Evolutionary conservation across 73 alveolate species (phyloP), one percentile per base, ranked within the genome.

Genomic region (Diophrys sp.): DNA sequence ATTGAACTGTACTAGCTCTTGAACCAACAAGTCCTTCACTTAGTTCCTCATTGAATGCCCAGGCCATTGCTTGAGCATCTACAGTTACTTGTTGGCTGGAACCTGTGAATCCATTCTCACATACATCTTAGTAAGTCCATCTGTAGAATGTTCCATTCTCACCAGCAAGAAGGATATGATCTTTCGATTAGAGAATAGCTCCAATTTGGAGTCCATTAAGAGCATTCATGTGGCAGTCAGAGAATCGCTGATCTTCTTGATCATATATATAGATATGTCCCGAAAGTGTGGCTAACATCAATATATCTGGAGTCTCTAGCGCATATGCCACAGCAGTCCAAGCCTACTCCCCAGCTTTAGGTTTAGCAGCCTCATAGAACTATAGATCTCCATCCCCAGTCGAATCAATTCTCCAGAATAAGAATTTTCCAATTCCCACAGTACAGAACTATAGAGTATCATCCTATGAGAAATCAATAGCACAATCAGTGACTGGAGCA

Each of bases 11-110:
- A 28, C 95, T 95, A 26, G 82, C 74, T 30, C 78, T 80, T 31
- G 97, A 87, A 24, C 92, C 92, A 75, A 89, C 88, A 31, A 91
- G 33, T 1, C 97, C 97, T 71, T 87, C 97, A 81, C 74, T 90
- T 18, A 83, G 18, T 69, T 78, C 31, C 2, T 23, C 26, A 68
- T 68, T 31, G 29, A 68, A 68, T 44, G 75, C 75, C 31, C 54
- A 68, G 11, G 23, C 54, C 5, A 5, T 55, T 25, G 75, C 23
- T 29, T 25, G 55, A 31, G 23, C 75, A 44, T 44, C 62, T 11
- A 44, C 18, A 11, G 5, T 18, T 44, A 44, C 62, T 11, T 5
- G n/a, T 11, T 44, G n/a, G n/a, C 18, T 18, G 5, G 62, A 11
- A 5, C 62, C 62, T 11, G 18, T 18, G 18, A 44, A 44, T 44